phyloP scores from a whole-genome alignment of 306 rosid genomes.

The Citrullus amarus region DNA sequence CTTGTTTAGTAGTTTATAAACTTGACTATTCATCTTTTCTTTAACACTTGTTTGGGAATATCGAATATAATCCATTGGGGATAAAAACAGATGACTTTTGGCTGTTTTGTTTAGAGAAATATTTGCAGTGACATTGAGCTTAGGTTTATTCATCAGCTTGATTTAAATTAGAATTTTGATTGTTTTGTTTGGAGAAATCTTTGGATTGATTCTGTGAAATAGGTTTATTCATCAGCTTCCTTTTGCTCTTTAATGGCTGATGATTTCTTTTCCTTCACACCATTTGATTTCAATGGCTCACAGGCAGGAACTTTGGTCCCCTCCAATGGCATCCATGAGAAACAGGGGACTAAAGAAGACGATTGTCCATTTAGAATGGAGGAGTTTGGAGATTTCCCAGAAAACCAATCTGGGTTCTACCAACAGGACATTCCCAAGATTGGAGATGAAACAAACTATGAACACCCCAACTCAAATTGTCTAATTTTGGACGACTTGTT shows the following conservation, averaged over 20 bases:
- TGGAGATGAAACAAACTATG: slow-evolving; percentile 15
- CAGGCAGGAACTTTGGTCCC: slow-evolving; percentile 12
- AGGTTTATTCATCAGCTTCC: neutral
- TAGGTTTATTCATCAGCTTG: too few species aligned
- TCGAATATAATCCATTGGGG: neutral
- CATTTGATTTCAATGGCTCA: slow-evolving; percentile 26
- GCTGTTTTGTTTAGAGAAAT: too few species aligned
- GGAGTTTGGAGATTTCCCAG: slow-evolving; percentile 14
- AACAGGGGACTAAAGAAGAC: slow-evolving; percentile 9
- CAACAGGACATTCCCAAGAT: slow-evolving; percentile 6
- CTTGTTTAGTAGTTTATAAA: neutral
- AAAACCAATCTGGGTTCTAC: neutral
- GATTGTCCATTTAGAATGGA: slow-evolving; percentile 16
- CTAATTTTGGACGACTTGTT: slow-evolving; percentile 22
- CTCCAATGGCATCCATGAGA: neutral
- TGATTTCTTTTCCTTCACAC: slow-evolving; percentile 19
- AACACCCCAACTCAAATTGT: slow-evolving; percentile 10
- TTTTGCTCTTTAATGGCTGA: slow-evolving; percentile 16
- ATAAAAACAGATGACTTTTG: neutral
- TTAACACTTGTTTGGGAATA: neutral
- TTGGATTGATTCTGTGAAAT: neutral
- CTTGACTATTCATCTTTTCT: neutral
- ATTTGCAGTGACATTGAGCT: too few species aligned
- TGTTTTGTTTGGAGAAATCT: neutral
- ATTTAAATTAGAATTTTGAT: too few species aligned